Percentiles rank a stretch among this genome's conserved stretches.
Conservation (phyloP, 2,329 filamentous ascomycete species). For the Fonsecaea pedrosoi region DNA sequence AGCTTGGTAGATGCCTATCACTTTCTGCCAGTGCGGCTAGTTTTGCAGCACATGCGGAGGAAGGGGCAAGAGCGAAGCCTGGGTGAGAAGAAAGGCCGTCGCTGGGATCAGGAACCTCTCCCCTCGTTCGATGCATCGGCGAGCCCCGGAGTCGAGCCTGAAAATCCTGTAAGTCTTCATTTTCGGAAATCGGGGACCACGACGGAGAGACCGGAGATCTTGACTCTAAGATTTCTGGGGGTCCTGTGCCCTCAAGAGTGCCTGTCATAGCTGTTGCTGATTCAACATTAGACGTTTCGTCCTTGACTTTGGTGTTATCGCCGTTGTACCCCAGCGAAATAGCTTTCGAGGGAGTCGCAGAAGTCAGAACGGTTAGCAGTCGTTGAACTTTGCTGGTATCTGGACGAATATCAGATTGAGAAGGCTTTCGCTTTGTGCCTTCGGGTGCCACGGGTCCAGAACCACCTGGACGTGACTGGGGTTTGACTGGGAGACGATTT, state of each 20-base stretch:
- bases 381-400: slow-evolving; percentile 15
- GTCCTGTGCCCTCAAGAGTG: background rate
- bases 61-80: background rate
- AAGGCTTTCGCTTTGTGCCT: slow-evolving; percentile 23
- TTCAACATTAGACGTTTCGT: background rate
- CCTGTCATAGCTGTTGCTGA: too few relatives aligned
- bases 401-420: slow-evolving; percentile 17
- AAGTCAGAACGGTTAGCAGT: background rate
- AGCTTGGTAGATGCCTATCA: background rate
- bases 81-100: background rate
- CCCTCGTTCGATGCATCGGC: slow-evolving; percentile 1
- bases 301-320: background rate
- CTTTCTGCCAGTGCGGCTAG: background rate
- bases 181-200: slow-evolving; percentile 22
- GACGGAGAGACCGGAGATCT: slow-evolving; percentile 9
- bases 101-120: background rate
- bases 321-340: background rate
- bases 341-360: slow-evolving; percentile 1
- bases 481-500: background rate
- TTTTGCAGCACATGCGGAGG: background rate
- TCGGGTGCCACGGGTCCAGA: background rate
- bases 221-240: background rate
- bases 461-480: background rate
- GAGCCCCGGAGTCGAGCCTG: slow-evolving; percentile 9
- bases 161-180: slow-evolving; percentile 21